phyloP scores from a whole-genome alignment of 805 yeast species.

The Nakazawaea populi region DNA sequence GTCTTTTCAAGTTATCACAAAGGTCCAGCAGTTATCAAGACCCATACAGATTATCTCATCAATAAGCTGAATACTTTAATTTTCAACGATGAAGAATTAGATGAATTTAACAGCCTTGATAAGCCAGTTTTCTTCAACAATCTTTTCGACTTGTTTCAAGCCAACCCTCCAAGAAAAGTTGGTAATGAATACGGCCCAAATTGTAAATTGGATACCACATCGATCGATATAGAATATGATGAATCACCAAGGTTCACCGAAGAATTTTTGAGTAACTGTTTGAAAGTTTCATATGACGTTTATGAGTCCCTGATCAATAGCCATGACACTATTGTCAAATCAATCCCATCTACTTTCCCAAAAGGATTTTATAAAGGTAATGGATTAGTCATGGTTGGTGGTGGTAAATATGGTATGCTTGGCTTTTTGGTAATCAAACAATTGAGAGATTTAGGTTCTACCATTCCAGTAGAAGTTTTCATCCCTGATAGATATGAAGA shows the following conservation, averaged over 20 bases:
- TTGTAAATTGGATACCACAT: slow-evolving; percentile 11
- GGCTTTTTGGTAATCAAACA: slow-evolving; percentile 48
- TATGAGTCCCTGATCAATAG: slow-evolving; percentile 6
- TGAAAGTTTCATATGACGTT: slow-evolving; percentile 7
- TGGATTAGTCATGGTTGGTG: slow-evolving; percentile 68
- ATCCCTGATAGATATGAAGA: slow-evolving; percentile 35
- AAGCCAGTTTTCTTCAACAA: slow-evolving; percentile 9
- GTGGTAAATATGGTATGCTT: slow-evolving; percentile 59
- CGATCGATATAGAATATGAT: slow-evolving; percentile 8
- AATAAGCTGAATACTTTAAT: slow-evolving; percentile 4
- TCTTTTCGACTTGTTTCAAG: slow-evolving; percentile 5
- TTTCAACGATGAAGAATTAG: slow-evolving; percentile 4
- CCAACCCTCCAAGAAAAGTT: slow-evolving; percentile 5
- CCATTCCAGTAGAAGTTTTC: slow-evolving; percentile 40
- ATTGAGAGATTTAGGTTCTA: slow-evolving; percentile 40
- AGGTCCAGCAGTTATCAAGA: neutral
- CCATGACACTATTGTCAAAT: slow-evolving; percentile 1
- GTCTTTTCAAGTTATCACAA: neutral
- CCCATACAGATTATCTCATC: slow-evolving; percentile 8
- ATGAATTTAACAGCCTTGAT: slow-evolving; percentile 7
- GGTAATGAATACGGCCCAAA: neutral
- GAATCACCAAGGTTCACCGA: slow-evolving; percentile 5
- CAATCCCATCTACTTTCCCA: slow-evolving; percentile 8
- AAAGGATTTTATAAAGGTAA: slow-evolving; percentile 25
- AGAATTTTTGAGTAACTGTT: slow-evolving; percentile 7